Conservation (phyloP, 2,329 filamentous ascomycete genomes). For the Verticillium isaacii region DNA sequence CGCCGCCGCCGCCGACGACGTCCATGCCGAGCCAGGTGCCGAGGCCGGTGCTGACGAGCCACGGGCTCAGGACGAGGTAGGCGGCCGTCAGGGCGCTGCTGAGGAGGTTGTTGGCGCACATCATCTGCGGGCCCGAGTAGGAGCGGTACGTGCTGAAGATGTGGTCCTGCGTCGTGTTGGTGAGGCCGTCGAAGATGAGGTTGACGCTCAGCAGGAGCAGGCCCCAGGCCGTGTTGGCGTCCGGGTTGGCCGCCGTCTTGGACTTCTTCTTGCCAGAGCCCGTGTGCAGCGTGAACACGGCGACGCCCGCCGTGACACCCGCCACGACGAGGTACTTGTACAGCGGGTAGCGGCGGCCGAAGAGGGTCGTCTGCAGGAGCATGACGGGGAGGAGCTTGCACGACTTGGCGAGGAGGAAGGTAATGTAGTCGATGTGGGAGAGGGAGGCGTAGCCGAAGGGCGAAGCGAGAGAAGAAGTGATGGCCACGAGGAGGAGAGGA, state of each 20-base stretch:
- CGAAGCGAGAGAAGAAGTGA: slow-evolving; percentile 85
- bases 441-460: slow-evolving; percentile 93
- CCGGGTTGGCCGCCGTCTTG: slow-evolving; percentile 33
- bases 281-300: slow-evolving; percentile 88
- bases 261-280: slow-evolving; percentile 46
- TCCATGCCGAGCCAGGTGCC: slow-evolving; percentile 65
- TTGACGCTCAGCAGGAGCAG: slow-evolving; percentile 82
- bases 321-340: slow-evolving; percentile 96
- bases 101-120: slow-evolving; percentile 95
- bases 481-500: slow-evolving; percentile 74
- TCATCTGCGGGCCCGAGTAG: slow-evolving; percentile 95
- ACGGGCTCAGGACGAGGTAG: slow-evolving; percentile 77
- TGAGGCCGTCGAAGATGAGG: slow-evolving; percentile 90
- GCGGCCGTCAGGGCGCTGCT: slow-evolving; percentile 69
- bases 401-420: slow-evolving; percentile 93
- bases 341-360: slow-evolving; percentile 81
- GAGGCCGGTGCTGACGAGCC: slow-evolving; percentile 63
- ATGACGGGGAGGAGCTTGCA: slow-evolving; percentile 99
- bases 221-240: slow-evolving; percentile 68
- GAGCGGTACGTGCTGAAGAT: slow-evolving; percentile 77
- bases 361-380: slow-evolving; percentile 90
- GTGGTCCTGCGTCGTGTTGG: slow-evolving; percentile 94
- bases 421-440: slow-evolving; percentile 94
- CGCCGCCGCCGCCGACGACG: slow-evolving; percentile 61
- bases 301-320: slow-evolving; percentile 86